Conservation (phyloP, 441 rosid species). For the Geranium incanum region DNA sequence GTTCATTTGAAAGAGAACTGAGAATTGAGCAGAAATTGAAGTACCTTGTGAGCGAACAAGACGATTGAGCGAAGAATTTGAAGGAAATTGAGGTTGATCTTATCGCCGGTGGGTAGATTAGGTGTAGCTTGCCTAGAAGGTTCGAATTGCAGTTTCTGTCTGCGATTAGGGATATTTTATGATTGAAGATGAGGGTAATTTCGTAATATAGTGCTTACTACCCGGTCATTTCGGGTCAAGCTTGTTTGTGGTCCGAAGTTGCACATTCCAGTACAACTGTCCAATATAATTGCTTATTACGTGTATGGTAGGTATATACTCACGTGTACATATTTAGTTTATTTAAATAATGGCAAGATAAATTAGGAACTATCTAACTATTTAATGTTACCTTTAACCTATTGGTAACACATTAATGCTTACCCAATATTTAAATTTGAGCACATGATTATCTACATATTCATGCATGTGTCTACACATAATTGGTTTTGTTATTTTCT, state of each 20-base stretch:
- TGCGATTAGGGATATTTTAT: not conserved
- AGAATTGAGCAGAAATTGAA: not conserved
- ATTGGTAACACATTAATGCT: too few relatives aligned
- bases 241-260: not conserved
- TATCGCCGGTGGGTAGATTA: not conserved
- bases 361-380: too few relatives aligned
- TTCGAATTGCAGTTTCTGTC: not conserved
- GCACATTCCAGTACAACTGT: too few relatives aligned
- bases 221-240: not conserved
- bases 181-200: not conserved
- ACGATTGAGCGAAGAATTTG: not conserved
- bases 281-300: too few relatives aligned
- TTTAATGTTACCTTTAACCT: too few relatives aligned
- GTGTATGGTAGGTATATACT: too few relatives aligned
- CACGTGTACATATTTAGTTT: too few relatives aligned
- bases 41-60: not conserved
- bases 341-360: too few relatives aligned
- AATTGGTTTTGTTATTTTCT: too few relatives aligned
- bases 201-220: not conserved
- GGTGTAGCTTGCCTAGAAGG: not conserved
- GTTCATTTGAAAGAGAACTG: not conserved
- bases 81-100: not conserved
- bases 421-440: too few relatives aligned
- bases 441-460: too few relatives aligned
- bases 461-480: too few relatives aligned